Evolutionary conservation across 78 protist genomes (phyloP).

Genomic region (Emiliania huxleyi): DNA sequence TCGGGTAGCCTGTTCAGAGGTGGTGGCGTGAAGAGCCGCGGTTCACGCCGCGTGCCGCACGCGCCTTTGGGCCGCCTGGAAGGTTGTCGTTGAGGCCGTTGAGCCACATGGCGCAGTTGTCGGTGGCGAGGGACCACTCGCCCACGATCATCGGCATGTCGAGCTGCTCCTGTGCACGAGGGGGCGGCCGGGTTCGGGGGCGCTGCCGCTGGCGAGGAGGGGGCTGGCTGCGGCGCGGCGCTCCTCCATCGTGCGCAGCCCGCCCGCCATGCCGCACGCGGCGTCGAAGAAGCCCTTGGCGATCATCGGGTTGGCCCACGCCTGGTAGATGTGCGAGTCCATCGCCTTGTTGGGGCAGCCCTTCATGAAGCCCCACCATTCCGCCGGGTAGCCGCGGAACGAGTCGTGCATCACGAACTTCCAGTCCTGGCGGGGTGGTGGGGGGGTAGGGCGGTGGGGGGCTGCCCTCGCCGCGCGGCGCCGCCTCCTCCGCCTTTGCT

Average conservation of each 20-base stretch:
- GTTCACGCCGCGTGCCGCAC: neutral
- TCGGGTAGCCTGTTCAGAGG: neutral
- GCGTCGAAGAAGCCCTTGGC: neutral
- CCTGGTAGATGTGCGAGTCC: slow-evolving; percentile 24
- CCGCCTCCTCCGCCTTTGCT: no score
- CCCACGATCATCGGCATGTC: neutral
- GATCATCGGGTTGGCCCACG: neutral
- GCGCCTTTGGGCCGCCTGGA: neutral
- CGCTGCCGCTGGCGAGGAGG: neutral
- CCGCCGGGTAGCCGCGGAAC: neutral
- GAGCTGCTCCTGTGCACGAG: neutral
- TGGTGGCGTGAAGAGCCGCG: neutral
- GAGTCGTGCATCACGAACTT: neutral
- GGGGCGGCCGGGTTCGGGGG: neutral
- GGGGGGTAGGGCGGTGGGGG: no score
- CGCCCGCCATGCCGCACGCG: neutral
- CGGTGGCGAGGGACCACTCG: slow-evolving; percentile 1
- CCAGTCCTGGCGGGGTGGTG: no score
- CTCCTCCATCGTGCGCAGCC: neutral
- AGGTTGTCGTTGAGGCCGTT: slow-evolving; percentile 21
- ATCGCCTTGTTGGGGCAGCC: neutral
- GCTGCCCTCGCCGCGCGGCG: no score
- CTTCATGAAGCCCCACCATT: neutral
- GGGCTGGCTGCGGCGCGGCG: neutral
- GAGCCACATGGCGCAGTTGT: slow-evolving; percentile 17